Conservation (phyloP, 2,329 filamentous ascomycete species). For the Colletotrichum sp. region DNA sequence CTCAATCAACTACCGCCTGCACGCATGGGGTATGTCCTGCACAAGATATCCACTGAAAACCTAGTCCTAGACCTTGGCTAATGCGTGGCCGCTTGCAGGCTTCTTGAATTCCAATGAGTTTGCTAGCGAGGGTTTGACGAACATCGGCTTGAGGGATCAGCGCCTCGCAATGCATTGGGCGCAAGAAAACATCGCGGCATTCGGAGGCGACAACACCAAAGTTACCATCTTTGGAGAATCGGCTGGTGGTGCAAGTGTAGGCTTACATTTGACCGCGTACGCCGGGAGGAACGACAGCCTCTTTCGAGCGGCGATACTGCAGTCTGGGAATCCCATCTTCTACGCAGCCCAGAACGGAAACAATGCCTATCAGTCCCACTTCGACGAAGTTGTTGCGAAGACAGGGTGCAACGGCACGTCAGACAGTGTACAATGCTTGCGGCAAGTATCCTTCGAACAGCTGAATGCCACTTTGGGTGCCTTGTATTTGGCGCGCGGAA, state of each 20-base stretch:
- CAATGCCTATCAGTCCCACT: not conserved
- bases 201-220: constrained; percentile 34
- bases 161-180: constrained; percentile 36
- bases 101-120: not conserved
- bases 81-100: not conserved
- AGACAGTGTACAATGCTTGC: not conserved
- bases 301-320: not conserved
- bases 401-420: not conserved
- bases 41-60: constrained; percentile 37
- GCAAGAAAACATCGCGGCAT: constrained; percentile 33
- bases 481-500: not conserved
- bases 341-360: not conserved
- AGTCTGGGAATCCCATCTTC: not conserved
- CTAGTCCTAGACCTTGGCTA: constrained; percentile 23
- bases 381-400: not conserved
- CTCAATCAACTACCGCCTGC: constrained; percentile 42
- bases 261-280: not conserved
- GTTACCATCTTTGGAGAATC: constrained; percentile 43
- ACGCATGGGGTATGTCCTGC: constrained; percentile 37
- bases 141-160: constrained; percentile 33
- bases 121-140: not conserved
- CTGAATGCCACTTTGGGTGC: not conserved
- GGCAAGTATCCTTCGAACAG: not conserved
- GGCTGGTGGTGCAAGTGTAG: constrained; percentile 43
- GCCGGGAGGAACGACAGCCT: not conserved